A percentile compares a stretch with the other conserved stretches of the same genome.
These are phyloP conservation scores for Ceratobasidium papillatum DNA, from an alignment of 1,284 basidiomycete species.

Conservation along the genomic window DNA sequence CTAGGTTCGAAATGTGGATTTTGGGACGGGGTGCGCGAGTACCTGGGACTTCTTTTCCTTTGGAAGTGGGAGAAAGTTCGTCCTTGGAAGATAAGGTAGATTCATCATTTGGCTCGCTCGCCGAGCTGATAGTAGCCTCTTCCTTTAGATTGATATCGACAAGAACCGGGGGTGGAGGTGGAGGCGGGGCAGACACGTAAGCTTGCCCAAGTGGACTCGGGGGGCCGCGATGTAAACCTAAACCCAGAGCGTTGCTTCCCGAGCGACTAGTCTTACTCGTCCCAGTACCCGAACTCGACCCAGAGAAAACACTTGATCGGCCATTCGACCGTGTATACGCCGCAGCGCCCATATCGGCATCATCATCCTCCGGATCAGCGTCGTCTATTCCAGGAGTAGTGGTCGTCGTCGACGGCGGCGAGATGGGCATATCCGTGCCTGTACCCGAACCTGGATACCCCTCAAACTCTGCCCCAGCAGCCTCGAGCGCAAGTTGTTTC, in stretches of 20 bases:
- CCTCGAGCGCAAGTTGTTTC: slow-evolving; percentile 9
- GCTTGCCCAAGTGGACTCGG: slow-evolving; percentile 26
- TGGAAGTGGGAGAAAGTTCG: not conserved
- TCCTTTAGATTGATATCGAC: not conserved
- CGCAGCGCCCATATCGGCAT: slow-evolving; percentile 31
- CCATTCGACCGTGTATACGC: slow-evolving; percentile 31
- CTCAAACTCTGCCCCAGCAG: slow-evolving; percentile 15
- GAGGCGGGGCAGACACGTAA: not conserved
- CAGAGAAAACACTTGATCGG: not conserved
- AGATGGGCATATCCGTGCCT: slow-evolving; percentile 10
- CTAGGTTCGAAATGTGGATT: slow-evolving; percentile 12
- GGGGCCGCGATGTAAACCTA: not conserved
- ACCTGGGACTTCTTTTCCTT: not conserved
- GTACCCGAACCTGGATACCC: slow-evolving; percentile 15
- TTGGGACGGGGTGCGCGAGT: not conserved
- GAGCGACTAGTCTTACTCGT: slow-evolving; percentile 2
- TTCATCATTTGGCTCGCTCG: not conserved
- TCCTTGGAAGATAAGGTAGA: not conserved
- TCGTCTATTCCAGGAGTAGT: slow-evolving; percentile 25
- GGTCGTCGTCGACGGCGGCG: slow-evolving; percentile 33
- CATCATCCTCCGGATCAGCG: slow-evolving; percentile 26
- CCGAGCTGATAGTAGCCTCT: not conserved
- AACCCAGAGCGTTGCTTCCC: slow-evolving; percentile 2
- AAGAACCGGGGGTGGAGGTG: not conserved
- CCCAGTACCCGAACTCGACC: slow-evolving; percentile 11